phyloP scores from a whole-genome alignment of 495 filamentous ascomycete species.

The Podospora didyma region DNA sequence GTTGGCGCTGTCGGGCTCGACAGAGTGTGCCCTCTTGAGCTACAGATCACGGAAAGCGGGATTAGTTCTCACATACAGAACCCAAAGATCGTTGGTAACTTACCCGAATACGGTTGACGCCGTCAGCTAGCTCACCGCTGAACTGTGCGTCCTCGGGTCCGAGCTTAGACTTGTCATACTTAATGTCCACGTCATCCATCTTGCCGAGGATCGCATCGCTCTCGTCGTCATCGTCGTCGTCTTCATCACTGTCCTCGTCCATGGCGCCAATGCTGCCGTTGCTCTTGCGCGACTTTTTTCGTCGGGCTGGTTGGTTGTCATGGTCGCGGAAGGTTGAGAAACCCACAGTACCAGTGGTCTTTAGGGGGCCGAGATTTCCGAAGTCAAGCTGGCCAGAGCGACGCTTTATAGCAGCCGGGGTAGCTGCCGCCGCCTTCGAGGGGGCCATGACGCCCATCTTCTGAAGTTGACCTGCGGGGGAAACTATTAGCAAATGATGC shows the following conservation, averaged over 20 bases:
- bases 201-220: constrained; percentile 56
- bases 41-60: constrained; percentile 33
- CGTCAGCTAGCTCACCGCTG: constrained; percentile 83
- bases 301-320: constrained; percentile 39
- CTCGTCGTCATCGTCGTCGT: constrained; percentile 72
- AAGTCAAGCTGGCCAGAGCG: constrained; percentile 78
- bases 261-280: constrained; percentile 41
- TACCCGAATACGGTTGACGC: constrained; percentile 89
- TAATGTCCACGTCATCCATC: constrained; percentile 70
- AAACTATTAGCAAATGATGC: constrained; percentile 5
- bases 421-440: constrained; percentile 54
- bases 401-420: constrained; percentile 58
- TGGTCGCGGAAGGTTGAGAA: constrained; percentile 85
- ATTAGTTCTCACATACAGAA: not conserved
- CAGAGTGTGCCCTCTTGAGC: constrained; percentile 94
- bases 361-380: constrained; percentile 76
- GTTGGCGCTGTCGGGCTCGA: constrained; percentile 60
- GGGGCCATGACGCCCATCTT: constrained; percentile 84
- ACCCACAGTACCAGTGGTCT: constrained; percentile 77
- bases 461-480: constrained; percentile 70
- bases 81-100: constrained; percentile 25
- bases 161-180: constrained; percentile 58
- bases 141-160: constrained; percentile 73
- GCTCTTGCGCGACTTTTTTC: constrained; percentile 54
- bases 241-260: constrained; percentile 60